A percentile compares a stretch with the other conserved stretches of the same genome.
phyloP scores from a whole-genome alignment of 2,329 filamentous ascomycete species.

The Trichophyton simii region DNA sequence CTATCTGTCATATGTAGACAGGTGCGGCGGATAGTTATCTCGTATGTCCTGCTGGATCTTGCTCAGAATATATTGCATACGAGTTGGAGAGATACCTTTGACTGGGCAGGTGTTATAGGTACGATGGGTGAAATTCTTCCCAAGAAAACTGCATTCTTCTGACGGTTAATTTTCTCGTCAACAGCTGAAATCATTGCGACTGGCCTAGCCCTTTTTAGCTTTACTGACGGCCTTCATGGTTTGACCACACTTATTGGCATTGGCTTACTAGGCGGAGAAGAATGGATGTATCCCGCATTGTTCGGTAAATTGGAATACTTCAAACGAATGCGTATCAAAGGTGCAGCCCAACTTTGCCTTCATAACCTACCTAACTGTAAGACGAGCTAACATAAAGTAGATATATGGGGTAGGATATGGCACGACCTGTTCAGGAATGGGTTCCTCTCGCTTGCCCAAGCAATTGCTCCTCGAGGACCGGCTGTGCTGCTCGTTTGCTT shows the following conservation, averaged over 20 bases:
- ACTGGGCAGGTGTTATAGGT: not conserved
- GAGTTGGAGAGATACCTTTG: not conserved
- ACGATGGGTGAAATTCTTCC: not conserved
- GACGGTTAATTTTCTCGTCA: not conserved
- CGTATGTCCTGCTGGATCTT: not conserved
- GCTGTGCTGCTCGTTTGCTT: not conserved
- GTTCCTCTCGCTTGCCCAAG: not conserved
- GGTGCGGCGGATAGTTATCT: not conserved
- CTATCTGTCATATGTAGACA: not conserved
- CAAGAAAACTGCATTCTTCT: too few relatives aligned
- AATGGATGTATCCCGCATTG: not conserved
- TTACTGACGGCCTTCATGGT: not conserved
- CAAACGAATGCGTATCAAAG: not conserved
- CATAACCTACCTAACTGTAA: not conserved
- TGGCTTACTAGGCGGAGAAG: not conserved
- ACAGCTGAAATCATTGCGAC: not conserved
- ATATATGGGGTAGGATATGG: not conserved
- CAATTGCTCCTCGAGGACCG: not conserved
- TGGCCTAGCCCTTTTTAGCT: not conserved
- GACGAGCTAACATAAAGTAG: not conserved
- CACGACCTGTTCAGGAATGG: not conserved
- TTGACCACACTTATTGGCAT: not conserved
- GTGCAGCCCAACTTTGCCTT: not conserved
- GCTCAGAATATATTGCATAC: not conserved
- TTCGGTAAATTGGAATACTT: not conserved